Evolutionary conservation across 805 yeast species (phyloP), one percentile per base, ranked within the genome.

Genomic region (Yarrowia osloensis): DNA sequence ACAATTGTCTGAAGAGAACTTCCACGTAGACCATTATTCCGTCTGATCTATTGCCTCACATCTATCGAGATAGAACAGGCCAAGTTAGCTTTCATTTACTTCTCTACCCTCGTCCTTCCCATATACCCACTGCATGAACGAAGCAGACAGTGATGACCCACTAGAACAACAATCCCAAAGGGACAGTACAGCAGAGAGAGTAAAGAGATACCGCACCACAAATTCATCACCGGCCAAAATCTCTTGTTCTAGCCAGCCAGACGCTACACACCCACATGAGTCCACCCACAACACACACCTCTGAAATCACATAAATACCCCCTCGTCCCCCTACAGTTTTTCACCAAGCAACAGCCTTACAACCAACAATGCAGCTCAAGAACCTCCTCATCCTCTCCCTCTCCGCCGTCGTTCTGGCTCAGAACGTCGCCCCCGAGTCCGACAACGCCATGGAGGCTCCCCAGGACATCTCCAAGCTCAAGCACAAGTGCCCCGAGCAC

Each of bases 351-450:
- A 57, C 63, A 39, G 21, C 49, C 63, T 46, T 22, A n/a, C 49
- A 22, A 44, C 26, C 50, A 57, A 40, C 61, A 57, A 57, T 57
- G 63, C 63, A 39, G 47, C 28, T 57, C 63, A 57, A 57, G 63
- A 57, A 57, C 63, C n/a, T 57, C 28, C 24, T 40, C 63, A 49
- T 57, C 49, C 35, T 57, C 49, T 39, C 63, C 40, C 63, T 57
- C 28, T 57, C 63, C 49, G 63, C 63, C 49, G 63, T 57, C 19
- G 63, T 49, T 7, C 63, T 57, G 19, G 63, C 63, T 28, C 47
- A 57, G 49, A 24, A 57, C 28, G 63, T 24, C 29, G 3, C 37
- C n/a, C 63, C 63, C 63, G 42, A 57, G 44, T 17, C 49, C 17
- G 49, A 35, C 31, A 35, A 54, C 31, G 22, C 42, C 61, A 24